Evolutionary conservation across 108 stramenopile genomes (phyloP), one percentile per base, ranked within the genome.

Genomic region (Pelagomonas calceolata): DNA sequence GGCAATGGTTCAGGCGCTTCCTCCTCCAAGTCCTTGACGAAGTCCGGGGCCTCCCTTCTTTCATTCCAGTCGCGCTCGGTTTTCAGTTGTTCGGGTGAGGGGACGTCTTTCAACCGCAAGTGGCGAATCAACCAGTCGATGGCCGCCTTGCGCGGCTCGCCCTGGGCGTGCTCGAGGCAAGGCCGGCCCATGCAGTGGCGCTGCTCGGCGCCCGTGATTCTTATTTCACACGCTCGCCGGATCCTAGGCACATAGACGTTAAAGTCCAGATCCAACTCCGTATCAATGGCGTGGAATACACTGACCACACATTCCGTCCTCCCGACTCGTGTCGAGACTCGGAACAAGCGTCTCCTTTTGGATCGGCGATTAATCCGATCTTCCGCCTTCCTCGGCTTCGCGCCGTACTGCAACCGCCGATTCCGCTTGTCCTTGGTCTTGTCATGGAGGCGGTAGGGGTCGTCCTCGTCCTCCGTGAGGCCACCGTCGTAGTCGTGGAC

Each of bases 171-270:
- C 26, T 16, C 35, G 34, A 71, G 37, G 36, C 34, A 34, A 34
- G 63, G 51, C 36, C 70, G 63, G 4, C 70, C 70, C 70, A 71
- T 9, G 34, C 34, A 34, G 21, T 36, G 0, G 35, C 26, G 32
- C 70, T 71, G 70, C 15, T 71, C 70, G 18, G 5, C 10, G 36
- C 39, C 34, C 33, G 18, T 10, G 9, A 71, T n/a, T 35, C 63
- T 33, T 7, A 71, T 36, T 64, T 71, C 70, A 34, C 30, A 33
- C 36, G 32, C 17, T 5, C 35, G 30, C 32, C 18, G 10, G 26
- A 65, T 36, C 70, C 70, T 33, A 15, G 70, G 63, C 32, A 71
- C 64, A 64, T 71, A 65, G n/a, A 71, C 29, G 70, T 71, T 71
- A 33, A 71, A 34, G 63, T 63, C 35, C 64, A 71, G 35, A 16